These are phyloP conservation scores for Tylopilus sp. DNA, from an alignment of 1,284 basidiomycete species.

Conservation along the genomic window DNA sequence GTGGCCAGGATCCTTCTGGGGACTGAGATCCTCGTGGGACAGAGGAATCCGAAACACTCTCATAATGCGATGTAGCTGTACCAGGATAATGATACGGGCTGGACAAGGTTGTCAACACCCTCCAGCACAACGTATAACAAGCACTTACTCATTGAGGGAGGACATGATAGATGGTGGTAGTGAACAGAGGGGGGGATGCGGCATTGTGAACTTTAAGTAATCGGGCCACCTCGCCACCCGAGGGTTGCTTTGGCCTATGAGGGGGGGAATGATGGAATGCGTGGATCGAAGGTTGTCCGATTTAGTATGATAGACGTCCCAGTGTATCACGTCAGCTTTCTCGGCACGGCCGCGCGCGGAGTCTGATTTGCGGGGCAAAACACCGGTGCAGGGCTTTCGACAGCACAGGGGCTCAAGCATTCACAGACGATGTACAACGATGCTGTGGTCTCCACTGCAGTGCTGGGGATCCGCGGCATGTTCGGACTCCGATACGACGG, in stretches of 20 bases:
- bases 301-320: slow-evolving; percentile 26
- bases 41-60: background rate
- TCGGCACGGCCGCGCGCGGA: slow-evolving; percentile 3
- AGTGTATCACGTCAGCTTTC: slow-evolving; percentile 29
- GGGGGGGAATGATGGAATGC: slow-evolving; percentile 20
- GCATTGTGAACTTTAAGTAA: slow-evolving; percentile 24
- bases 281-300: slow-evolving; percentile 16
- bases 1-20: slow-evolving; percentile 4
- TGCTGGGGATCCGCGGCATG: slow-evolving; percentile 1
- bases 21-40: background rate
- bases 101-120: slow-evolving; percentile 2
- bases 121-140: background rate
- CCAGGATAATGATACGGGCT: slow-evolving; percentile 10
- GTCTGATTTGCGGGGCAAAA: slow-evolving; percentile 7
- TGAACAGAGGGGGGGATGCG: slow-evolving; percentile 4
- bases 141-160: slow-evolving; percentile 18
- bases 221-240: slow-evolving; percentile 3
- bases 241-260: slow-evolving; percentile 18
- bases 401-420: slow-evolving; percentile 8
- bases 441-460: too few species aligned
- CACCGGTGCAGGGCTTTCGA: slow-evolving; percentile 2
- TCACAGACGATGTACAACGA: slow-evolving; percentile 1
- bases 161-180: slow-evolving; percentile 17
- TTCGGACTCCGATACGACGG: background rate
- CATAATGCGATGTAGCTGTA: slow-evolving; percentile 1